phyloP scores from a whole-genome alignment of 768 basidiomycete species.

The Lactarius hatsudake region DNA sequence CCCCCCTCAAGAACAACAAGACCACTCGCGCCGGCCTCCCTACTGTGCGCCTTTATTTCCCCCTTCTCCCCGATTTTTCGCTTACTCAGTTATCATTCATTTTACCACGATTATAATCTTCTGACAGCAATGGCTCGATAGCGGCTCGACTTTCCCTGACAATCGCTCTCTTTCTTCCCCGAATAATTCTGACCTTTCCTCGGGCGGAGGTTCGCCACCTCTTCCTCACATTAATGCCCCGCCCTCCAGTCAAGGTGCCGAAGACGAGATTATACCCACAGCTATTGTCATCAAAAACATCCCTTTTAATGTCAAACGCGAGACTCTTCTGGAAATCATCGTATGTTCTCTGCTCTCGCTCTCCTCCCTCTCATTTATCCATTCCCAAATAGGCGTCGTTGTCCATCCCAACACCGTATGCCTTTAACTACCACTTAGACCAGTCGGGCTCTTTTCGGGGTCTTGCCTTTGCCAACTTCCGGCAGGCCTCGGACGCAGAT shows the following conservation, averaged over 20 bases:
- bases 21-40: slow-evolving; percentile 68
- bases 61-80: slow-evolving; percentile 22
- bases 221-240: slow-evolving; percentile 42
- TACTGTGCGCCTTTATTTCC: slow-evolving; percentile 47
- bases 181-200: slow-evolving; percentile 87
- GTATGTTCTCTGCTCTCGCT: slow-evolving; percentile 48
- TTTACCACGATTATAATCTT: not conserved
- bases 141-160: slow-evolving; percentile 48
- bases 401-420: slow-evolving; percentile 94
- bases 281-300: slow-evolving; percentile 99
- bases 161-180: slow-evolving; percentile 80
- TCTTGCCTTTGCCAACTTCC: slow-evolving; percentile 97
- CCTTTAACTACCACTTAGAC: slow-evolving; percentile 99
- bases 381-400: slow-evolving; percentile 65
- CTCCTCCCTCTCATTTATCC: slow-evolving; percentile 4
- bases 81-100: slow-evolving; percentile 27
- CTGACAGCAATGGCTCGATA: slow-evolving; percentile 83
- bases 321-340: slow-evolving; percentile 94
- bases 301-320: slow-evolving; percentile 97
- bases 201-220: slow-evolving; percentile 81
- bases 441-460: slow-evolving; percentile 96
- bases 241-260: slow-evolving; percentile 50
- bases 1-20: slow-evolving; percentile 78
- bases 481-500: slow-evolving; percentile 86
- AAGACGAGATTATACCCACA: slow-evolving; percentile 96